Percentiles rank a stretch among this genome's conserved stretches.
phyloP scores from a whole-genome alignment of 768 basidiomycete genomes.

The Daedaleopsis nitida region DNA sequence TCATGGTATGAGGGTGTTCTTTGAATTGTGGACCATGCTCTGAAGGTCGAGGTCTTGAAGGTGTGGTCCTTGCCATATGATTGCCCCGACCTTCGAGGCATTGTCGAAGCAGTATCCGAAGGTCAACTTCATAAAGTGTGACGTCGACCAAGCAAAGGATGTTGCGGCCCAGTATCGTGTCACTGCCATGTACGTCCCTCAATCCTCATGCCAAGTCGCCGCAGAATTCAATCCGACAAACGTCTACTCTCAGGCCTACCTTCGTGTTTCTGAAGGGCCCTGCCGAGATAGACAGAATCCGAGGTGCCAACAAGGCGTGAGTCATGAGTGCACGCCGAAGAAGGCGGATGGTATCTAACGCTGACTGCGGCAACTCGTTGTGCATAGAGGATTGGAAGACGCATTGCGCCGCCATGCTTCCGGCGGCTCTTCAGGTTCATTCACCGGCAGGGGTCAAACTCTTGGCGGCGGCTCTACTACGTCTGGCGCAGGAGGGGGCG shows the following conservation, averaged over 20 bases:
- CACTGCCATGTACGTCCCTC: slow-evolving; percentile 64
- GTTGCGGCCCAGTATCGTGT: slow-evolving; percentile 66
- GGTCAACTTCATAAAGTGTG: slow-evolving; percentile 85
- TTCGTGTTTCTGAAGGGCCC: slow-evolving; percentile 76
- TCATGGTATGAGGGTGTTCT: slow-evolving; percentile 53
- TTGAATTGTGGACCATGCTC: neutral
- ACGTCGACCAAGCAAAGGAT: slow-evolving; percentile 71
- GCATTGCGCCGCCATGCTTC: slow-evolving; percentile 56
- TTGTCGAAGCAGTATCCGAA: slow-evolving; percentile 66
- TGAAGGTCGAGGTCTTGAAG: slow-evolving; percentile 44
- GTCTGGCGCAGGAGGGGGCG: slow-evolving; percentile 38
- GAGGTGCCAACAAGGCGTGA: slow-evolving; percentile 70
- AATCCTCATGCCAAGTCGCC: neutral
- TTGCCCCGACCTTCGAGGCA: slow-evolving; percentile 74
- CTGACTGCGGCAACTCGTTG: neutral
- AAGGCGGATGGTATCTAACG: no score
- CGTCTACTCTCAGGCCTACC: slow-evolving; percentile 61
- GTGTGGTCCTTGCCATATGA: slow-evolving; percentile 86
- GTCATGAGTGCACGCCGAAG: slow-evolving; percentile 17
- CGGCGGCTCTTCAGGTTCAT: slow-evolving; percentile 45
- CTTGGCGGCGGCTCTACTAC: slow-evolving; percentile 50
- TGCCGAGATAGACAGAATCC: slow-evolving; percentile 68
- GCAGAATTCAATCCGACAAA: neutral
- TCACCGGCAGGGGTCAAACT: slow-evolving; percentile 75
- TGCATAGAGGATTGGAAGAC: slow-evolving; percentile 58